phyloP scores from a whole-genome alignment of 2,329 filamentous ascomycete species.

The Scytalidium lignicola region DNA sequence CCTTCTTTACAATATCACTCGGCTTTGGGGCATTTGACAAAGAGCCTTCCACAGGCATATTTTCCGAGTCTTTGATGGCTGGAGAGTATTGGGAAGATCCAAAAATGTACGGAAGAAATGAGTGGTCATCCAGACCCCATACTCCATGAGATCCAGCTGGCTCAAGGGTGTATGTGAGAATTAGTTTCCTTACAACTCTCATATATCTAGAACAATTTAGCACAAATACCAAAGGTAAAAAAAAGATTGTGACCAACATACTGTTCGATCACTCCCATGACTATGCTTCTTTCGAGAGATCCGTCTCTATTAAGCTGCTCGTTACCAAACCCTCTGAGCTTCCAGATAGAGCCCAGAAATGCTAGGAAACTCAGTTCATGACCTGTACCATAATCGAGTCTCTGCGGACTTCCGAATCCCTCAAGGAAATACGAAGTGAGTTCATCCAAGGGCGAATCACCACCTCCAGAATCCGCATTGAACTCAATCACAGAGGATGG shows the following conservation, averaged over 20 bases:
- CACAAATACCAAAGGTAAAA: background rate
- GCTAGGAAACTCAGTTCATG: constrained; percentile 94
- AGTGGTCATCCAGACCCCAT: constrained; percentile 98
- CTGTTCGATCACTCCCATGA: constrained; percentile 77
- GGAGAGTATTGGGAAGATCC: constrained; percentile 86
- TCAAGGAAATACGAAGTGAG: constrained; percentile 76
- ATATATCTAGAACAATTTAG: constrained; percentile 57
- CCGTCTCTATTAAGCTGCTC: constrained; percentile 37
- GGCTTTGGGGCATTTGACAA: constrained; percentile 66
- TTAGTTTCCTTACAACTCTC: constrained; percentile 73
- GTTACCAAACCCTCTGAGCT: constrained; percentile 72
- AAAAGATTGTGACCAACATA: constrained; percentile 40
- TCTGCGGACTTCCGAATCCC: constrained; percentile 79
- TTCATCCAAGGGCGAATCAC: constrained; percentile 55
- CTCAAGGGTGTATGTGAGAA: constrained; percentile 87
- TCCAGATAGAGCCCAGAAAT: constrained; percentile 87
- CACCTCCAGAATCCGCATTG: constrained; percentile 10
- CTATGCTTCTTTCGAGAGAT: constrained; percentile 70
- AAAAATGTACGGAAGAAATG: constrained; percentile 89
- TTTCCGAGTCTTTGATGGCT: constrained; percentile 57
- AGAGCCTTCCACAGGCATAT: constrained; percentile 76
- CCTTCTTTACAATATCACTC: constrained; percentile 58
- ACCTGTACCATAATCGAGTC: constrained; percentile 92
- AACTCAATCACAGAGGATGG: constrained; percentile 37
- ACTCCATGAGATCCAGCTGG: constrained; percentile 95